These are phyloP conservation scores for Peronospora belbahrii DNA, from an alignment of 352 stramenopile genomes.

Conservation along the genomic window DNA sequence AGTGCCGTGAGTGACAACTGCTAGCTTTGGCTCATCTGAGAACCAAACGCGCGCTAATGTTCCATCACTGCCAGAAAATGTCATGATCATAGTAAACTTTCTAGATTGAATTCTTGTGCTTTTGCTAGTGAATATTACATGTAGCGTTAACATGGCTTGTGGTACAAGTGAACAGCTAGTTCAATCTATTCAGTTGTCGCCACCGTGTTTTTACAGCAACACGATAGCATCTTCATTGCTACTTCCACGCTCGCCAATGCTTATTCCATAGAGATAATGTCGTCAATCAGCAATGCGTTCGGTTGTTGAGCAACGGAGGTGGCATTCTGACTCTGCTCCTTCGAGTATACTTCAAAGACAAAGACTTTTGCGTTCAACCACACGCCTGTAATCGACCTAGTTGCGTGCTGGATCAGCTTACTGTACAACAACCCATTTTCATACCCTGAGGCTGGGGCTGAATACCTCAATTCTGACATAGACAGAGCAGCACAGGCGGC, in stretches of 20 bases:
- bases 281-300: conserved; percentile 8
- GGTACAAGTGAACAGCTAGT: too few species aligned
- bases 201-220: background rate
- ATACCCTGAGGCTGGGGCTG: conserved; percentile 42
- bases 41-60: too few species aligned
- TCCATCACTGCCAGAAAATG: too few species aligned
- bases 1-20: too few species aligned
- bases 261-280: conserved; percentile 24
- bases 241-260: background rate
- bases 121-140: too few species aligned
- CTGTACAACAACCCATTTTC: conserved; percentile 41
- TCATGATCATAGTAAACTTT: too few species aligned
- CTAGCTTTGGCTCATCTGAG: too few species aligned
- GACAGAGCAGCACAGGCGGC: conserved; percentile 16
- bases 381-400: conserved; percentile 28
- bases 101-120: too few species aligned
- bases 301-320: background rate
- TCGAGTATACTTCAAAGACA: conserved; percentile 33
- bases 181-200: background rate
- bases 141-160: too few species aligned
- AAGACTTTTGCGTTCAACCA: conserved; percentile 41
- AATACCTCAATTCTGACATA: conserved; percentile 20
- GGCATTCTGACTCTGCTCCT: conserved; percentile 1
- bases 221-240: background rate
- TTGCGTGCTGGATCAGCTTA: conserved; percentile 23